Conservation (phyloP, 2,329 filamentous ascomycete species). For the Fragosphaeria purpurea region DNA sequence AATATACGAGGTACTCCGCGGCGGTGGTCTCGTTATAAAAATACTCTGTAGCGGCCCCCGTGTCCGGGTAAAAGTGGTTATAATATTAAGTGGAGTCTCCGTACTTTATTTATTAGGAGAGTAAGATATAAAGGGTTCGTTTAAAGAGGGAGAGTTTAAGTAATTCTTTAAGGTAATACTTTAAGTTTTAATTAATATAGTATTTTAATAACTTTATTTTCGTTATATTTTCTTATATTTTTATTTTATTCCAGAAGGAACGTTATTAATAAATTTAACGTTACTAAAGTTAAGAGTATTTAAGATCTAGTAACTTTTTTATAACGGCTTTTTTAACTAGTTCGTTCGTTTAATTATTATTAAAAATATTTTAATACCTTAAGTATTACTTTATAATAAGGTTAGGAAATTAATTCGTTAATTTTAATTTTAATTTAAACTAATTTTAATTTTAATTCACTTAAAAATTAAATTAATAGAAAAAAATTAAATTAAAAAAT, state of each 20-base stretch:
- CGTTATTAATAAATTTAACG: slow-evolving; percentile 3
- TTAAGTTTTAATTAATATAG: slow-evolving; percentile 4
- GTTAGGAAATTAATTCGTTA: not conserved
- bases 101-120: no score
- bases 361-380: not conserved
- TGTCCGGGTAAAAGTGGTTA: no score
- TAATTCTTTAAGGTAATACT: no score
- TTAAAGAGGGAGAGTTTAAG: no score
- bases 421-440: not conserved
- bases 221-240: not conserved
- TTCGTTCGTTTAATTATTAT: not conserved
- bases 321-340: not conserved
- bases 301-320: not conserved
- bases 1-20: no score
- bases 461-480: not conserved
- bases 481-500: not conserved
- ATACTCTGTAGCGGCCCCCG: no score
- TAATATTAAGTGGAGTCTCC: no score
- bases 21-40: no score
- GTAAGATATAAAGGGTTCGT: no score
- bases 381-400: not conserved
- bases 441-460: not conserved
- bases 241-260: not conserved
- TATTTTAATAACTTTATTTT: slow-evolving; percentile 4
- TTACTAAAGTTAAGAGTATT: not conserved